phyloP scores from a whole-genome alignment of 768 basidiomycete genomes.

The Suillus occidentalis region DNA sequence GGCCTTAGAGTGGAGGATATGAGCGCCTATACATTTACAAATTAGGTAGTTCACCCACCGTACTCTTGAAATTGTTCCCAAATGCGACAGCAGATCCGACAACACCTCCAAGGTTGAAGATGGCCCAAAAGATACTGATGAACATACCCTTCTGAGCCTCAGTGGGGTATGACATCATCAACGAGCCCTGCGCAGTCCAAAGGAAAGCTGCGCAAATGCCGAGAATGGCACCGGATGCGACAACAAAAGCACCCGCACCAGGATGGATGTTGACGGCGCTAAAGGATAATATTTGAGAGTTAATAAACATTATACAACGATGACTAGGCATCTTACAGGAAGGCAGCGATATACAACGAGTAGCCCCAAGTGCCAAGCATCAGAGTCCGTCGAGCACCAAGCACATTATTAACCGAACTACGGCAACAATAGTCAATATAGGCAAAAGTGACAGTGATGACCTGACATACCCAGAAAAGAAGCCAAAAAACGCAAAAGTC shows the following conservation, averaged over 20 bases:
- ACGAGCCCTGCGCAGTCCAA: slow-evolving; percentile 52
- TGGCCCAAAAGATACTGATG: slow-evolving; percentile 58
- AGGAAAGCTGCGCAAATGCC: slow-evolving; percentile 51
- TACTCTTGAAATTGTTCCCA: slow-evolving; percentile 66
- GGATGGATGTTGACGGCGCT: slow-evolving; percentile 48
- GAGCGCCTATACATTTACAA: neutral
- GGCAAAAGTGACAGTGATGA: neutral
- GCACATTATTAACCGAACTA: slow-evolving; percentile 74
- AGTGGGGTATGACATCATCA: slow-evolving; percentile 59
- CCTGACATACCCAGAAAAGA: slow-evolving; percentile 64
- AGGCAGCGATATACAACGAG: slow-evolving; percentile 47
- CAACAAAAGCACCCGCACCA: slow-evolving; percentile 44
- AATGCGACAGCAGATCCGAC: slow-evolving; percentile 77
- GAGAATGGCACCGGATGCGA: slow-evolving; percentile 49
- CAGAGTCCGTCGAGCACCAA: slow-evolving; percentile 52
- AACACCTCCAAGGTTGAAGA: slow-evolving; percentile 81
- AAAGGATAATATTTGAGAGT: slow-evolving; percentile 2
- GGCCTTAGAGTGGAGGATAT: slow-evolving; percentile 14
- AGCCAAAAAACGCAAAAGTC: slow-evolving; percentile 58
- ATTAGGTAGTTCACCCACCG: slow-evolving; percentile 36
- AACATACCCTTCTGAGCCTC: slow-evolving; percentile 56
- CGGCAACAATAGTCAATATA: neutral
- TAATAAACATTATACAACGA: neutral
- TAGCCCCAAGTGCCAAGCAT: slow-evolving; percentile 54
- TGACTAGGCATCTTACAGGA: slow-evolving; percentile 35